Evolutionary conservation across 148 eudicot species (phyloP), one percentile per base, ranked within the genome.

Genomic region (Rhododendron kiyosumense): DNA sequence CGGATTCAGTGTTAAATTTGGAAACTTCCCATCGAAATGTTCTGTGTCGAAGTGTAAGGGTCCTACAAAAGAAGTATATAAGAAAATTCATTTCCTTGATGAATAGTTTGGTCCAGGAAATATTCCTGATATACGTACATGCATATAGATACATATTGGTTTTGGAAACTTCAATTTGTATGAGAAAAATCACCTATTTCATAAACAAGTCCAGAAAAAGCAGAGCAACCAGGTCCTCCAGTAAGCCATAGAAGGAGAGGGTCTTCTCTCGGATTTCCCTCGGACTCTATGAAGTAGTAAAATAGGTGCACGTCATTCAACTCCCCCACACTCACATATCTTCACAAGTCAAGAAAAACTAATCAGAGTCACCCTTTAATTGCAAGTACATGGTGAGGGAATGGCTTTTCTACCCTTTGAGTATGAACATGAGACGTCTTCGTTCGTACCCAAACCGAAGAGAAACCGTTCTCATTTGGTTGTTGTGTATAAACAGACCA

Each of bases 151-250:
- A 57, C 7, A 22, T 24, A 24, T 1, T 18, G 36, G 3, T 36
- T 74, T 69, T 32, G 34, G 8, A 36, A 18, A 51, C 52, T 3
- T 20, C 8, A 80, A 30, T 20, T 75, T 17, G 54, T 1, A 57
- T 3, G 1, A 26, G 26, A 43, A 75, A n/a, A 24, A 15, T 34
- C 46, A 82, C 88, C 88, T 34, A 79, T 79, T 80, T 88, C 86
- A 57, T 43, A 83, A 20, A 84, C 18, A 74, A 88, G 76, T 30
- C 84, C 51, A 15, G 34, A 12, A 9, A 86, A 49, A 51, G 22
- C 17, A 80, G 90, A 86, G 51, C 90, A 88, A 73, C 90, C 90
- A 48, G 90, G 90, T 67, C 90, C 90, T 26, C 90, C 90, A 0
- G 86, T 79, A 9, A 86, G 71, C 90, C 90, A 88, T 30, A 88